phyloP scores from a whole-genome alignment of 1,139 yeast species.

The Arxiozyma slooffiae region DNA sequence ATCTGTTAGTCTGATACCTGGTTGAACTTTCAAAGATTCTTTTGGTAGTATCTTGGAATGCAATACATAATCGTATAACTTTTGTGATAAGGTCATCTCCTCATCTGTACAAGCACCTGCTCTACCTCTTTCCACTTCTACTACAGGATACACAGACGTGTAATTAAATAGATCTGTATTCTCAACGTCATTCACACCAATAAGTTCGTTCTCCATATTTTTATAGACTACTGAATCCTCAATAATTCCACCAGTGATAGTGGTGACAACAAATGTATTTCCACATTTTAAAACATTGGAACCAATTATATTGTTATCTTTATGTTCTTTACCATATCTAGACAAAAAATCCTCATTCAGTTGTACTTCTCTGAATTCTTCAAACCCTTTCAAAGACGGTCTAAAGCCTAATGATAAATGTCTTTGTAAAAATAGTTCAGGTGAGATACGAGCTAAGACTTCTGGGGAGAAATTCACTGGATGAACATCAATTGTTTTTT shows the following conservation, averaged over 20 bases:
- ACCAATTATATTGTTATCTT: slow-evolving; percentile 42
- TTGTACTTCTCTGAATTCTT: slow-evolving; percentile 58
- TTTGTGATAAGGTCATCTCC: slow-evolving; percentile 74
- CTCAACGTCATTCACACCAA: slow-evolving; percentile 23
- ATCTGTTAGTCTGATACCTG: slow-evolving; percentile 41
- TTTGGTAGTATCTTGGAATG: slow-evolving; percentile 46
- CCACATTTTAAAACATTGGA: slow-evolving; percentile 68
- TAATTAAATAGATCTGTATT: slow-evolving; percentile 17
- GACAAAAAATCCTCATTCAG: slow-evolving; percentile 39
- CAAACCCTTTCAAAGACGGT: slow-evolving; percentile 58
- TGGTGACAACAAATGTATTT: slow-evolving; percentile 64
- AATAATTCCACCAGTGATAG: slow-evolving; percentile 60
- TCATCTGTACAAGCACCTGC: slow-evolving; percentile 81
- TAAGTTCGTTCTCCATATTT: slow-evolving; percentile 32
- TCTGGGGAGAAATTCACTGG: slow-evolving; percentile 56
- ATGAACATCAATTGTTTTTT: slow-evolving; percentile 17
- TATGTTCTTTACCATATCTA: slow-evolving; percentile 27
- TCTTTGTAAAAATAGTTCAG: slow-evolving; percentile 71
- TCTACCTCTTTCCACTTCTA: slow-evolving; percentile 70
- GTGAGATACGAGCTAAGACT: slow-evolving; percentile 75
- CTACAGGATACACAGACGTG: slow-evolving; percentile 61
- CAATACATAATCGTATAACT: slow-evolving; percentile 48
- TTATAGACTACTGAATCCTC: slow-evolving; percentile 39
- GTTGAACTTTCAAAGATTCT: slow-evolving; percentile 37
- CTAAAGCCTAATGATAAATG: slow-evolving; percentile 66